phyloP scores from a whole-genome alignment of 2,329 filamentous ascomycete species.

The Colletotrichum orbiculare region DNA sequence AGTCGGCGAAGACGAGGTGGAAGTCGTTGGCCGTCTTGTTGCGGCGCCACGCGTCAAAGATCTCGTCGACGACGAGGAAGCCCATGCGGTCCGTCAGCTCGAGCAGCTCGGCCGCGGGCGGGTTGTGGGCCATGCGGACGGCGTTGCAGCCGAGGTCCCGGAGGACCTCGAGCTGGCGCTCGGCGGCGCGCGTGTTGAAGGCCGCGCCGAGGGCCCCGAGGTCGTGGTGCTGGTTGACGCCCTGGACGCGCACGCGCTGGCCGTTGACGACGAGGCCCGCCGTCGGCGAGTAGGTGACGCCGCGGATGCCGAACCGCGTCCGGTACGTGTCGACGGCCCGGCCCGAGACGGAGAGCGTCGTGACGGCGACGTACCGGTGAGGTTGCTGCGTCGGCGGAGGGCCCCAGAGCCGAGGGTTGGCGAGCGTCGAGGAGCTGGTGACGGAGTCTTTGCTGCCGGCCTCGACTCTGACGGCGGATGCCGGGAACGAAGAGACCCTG shows the following conservation, averaged over 20 bases:
- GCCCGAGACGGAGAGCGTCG: slow-evolving; percentile 45
- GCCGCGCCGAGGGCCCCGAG: slow-evolving; percentile 61
- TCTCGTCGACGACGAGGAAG: slow-evolving; percentile 63
- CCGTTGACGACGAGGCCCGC: slow-evolving; percentile 60
- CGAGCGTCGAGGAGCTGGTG: slow-evolving; percentile 44
- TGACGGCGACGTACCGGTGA: slow-evolving; percentile 60
- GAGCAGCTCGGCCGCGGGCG: slow-evolving; percentile 61
- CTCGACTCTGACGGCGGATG: slow-evolving; percentile 43
- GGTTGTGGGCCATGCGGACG: slow-evolving; percentile 64
- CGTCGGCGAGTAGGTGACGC: slow-evolving; percentile 51
- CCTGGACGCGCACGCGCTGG: slow-evolving; percentile 55
- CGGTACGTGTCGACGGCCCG: slow-evolving; percentile 56
- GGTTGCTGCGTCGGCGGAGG: slow-evolving; percentile 57
- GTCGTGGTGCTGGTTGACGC: slow-evolving; percentile 63
- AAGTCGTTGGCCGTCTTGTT: slow-evolving; percentile 61
- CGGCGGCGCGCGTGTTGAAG: slow-evolving; percentile 59
- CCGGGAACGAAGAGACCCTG: slow-evolving; percentile 48
- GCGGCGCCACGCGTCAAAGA: slow-evolving; percentile 63
- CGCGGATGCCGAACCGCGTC: slow-evolving; percentile 62
- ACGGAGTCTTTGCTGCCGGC: slow-evolving; percentile 46
- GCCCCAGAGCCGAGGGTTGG: slow-evolving; percentile 59
- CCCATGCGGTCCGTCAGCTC: slow-evolving; percentile 61
- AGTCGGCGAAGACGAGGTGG: slow-evolving; percentile 62
- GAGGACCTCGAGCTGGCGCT: slow-evolving; percentile 61
- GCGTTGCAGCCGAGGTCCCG: slow-evolving; percentile 62